phyloP scores from a whole-genome alignment of 768 basidiomycete species.

The Coprinellus micaceus region DNA sequence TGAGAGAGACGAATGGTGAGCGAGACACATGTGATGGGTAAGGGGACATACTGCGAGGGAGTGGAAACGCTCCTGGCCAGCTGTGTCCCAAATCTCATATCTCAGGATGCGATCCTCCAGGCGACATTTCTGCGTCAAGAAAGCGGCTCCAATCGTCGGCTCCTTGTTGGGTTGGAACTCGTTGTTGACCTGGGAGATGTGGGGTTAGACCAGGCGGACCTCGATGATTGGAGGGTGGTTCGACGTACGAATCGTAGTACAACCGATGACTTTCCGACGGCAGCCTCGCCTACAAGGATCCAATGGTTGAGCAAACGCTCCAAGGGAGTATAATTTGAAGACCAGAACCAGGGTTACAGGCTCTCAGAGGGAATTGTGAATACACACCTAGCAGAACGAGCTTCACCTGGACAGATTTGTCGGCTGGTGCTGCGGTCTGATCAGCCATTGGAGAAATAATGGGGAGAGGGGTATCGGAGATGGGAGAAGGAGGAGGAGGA shows the following conservation, averaged over 20 bases:
- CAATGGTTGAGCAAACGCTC: constrained; percentile 6
- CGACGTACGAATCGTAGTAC: constrained; percentile 87
- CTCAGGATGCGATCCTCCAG: constrained; percentile 90
- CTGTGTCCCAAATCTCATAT: constrained; percentile 98
- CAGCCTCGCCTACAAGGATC: constrained; percentile 77
- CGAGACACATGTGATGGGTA: not conserved
- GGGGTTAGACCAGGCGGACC: constrained; percentile 14
- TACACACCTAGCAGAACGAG: constrained; percentile 84
- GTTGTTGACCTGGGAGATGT: constrained; percentile 69
- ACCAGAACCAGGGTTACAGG: too few relatives aligned
- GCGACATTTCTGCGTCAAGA: constrained; percentile 92
- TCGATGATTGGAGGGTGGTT: constrained; percentile 13
- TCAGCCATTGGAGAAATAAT: constrained; percentile 57
- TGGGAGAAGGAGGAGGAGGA: constrained; percentile 12
- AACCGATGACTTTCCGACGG: constrained; percentile 98
- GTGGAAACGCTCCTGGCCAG: constrained; percentile 95
- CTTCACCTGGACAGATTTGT: constrained; percentile 97
- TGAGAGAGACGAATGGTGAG: constrained; percentile 3
- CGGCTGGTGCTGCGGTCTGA: constrained; percentile 65
- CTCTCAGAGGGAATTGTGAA: not conserved
- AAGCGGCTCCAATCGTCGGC: constrained; percentile 96
- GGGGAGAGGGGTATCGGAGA: constrained; percentile 12
- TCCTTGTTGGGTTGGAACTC: constrained; percentile 99
- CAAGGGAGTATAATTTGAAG: too few relatives aligned
- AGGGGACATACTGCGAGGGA: constrained; percentile 76